A percentile compares a stretch with the other conserved stretches of the same genome.
Evolutionary conservation across 768 basidiomycete genomes (phyloP).

Genomic region (Leccinum uliginosum): DNA sequence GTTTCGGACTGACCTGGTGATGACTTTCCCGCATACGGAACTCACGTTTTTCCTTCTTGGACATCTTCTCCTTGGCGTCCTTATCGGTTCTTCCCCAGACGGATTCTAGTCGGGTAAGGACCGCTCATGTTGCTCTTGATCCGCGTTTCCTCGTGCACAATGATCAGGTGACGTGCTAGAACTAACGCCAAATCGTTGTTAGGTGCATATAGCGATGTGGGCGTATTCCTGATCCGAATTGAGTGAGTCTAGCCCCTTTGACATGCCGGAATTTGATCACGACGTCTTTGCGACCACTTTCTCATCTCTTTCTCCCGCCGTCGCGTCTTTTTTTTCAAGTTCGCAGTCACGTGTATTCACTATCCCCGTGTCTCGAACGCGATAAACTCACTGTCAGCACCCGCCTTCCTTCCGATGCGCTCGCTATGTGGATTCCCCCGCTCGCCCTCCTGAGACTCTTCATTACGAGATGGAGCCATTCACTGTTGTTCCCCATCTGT

Average conservation of each 20-base stretch:
- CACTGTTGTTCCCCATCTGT: slow-evolving; percentile 89
- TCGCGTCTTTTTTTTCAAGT: not conserved
- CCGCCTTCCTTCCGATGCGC: slow-evolving; percentile 71
- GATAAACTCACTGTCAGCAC: slow-evolving; percentile 78
- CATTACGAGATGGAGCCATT: slow-evolving; percentile 76
- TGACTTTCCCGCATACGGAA: slow-evolving; percentile 5
- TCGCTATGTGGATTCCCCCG: slow-evolving; percentile 78
- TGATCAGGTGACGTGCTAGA: not conserved
- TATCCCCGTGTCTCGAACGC: not conserved
- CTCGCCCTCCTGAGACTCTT: slow-evolving; percentile 72
- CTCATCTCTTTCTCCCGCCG: not conserved
- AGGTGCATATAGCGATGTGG: slow-evolving; percentile 92
- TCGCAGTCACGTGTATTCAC: not conserved
- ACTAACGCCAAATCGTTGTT: not conserved
- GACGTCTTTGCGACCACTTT: not conserved
- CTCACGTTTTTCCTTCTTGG: slow-evolving; percentile 86
- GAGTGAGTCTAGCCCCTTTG: slow-evolving; percentile 45
- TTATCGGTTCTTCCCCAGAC: slow-evolving; percentile 94
- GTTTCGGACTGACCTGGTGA: slow-evolving; percentile 8
- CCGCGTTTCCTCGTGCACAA: not conserved
- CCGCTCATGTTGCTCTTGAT: slow-evolving; percentile 6
- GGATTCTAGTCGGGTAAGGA: slow-evolving; percentile 88
- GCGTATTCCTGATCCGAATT: slow-evolving; percentile 85
- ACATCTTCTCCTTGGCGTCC: slow-evolving; percentile 70
- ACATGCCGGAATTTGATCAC: not conserved